Base-by-base conservation (phyloP, 2,329 filamentous ascomycete species). In the Graphium sp. region DNA sequence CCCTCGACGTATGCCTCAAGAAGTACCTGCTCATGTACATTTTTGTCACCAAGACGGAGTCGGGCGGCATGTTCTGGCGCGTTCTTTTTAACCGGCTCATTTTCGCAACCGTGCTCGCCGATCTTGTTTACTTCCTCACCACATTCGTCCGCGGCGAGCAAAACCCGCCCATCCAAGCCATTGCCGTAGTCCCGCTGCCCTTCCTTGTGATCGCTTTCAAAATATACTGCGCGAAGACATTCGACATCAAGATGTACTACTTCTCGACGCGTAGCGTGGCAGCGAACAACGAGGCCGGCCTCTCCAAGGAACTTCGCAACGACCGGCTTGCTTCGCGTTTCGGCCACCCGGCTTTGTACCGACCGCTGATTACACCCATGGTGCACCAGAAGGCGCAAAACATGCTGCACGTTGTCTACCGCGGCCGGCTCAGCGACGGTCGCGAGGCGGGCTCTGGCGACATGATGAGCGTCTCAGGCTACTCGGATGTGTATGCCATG, bases 1-100 rank as follows among this genome's bases (percentile, higher is more conserved):
- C 60, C 29, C 60, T 98, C 28, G 89, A 98, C 48, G 74, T 75
- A 5, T 82, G 77, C 53, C 62, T 95, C 46, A 94, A 93, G 65
- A 95, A 95, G 55, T 98, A 98, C 45, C 60, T 94, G 25, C 56
- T 95, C 22, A 66, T 95, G 39, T 93, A 98, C 52, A 78, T 94
- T 37, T 95, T 94, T 45, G 69, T 92, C 38, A 98, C 89, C 26
- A 98, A 95, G 58, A 93, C 78, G 17, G 89, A 98, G 47, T 94
- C 85, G 0, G 89, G 85, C 7, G 89, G 89, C 28, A 70, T 79
- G 47, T 93, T 83, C 47, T 98, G 89, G 89, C 74, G 83, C 12
- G 70, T 85, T 2, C 50, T 95, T 6, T 91, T 83, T 62, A 98
- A 98, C 50, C 78, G 89, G n/a, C 63, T 94, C 48, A 56, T 95